phyloP scores from a whole-genome alignment of 805 yeast species.

The Zygosaccharomyces bisporus region DNA sequence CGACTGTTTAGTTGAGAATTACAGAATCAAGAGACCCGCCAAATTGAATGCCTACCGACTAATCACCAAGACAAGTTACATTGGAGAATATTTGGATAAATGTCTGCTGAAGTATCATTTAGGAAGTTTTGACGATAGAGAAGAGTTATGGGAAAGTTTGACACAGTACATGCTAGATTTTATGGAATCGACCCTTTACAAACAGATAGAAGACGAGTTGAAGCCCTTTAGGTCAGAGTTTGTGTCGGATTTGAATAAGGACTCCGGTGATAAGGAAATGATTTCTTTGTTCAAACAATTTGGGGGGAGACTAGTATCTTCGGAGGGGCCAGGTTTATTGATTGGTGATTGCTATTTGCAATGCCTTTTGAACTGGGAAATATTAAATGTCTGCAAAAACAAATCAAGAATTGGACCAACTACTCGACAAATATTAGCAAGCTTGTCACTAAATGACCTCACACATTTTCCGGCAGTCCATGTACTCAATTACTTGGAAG shows the following conservation, averaged over 20 bases:
- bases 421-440: slow-evolving; percentile 8
- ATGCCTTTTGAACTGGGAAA: slow-evolving; percentile 24
- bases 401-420: slow-evolving; percentile 5
- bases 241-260: not conserved
- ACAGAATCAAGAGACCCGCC: slow-evolving; percentile 2
- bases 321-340: slow-evolving; percentile 5
- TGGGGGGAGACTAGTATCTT: not conserved
- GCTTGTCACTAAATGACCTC: slow-evolving; percentile 20
- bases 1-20: slow-evolving; percentile 17
- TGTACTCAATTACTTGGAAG: slow-evolving; percentile 24
- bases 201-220: slow-evolving; percentile 1
- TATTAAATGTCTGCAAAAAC: slow-evolving; percentile 13
- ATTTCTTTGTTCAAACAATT: slow-evolving; percentile 11
- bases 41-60: slow-evolving; percentile 1
- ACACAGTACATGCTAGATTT: slow-evolving; percentile 8
- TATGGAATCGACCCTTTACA: slow-evolving; percentile 9
- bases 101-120: slow-evolving; percentile 17
- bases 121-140: slow-evolving; percentile 20
- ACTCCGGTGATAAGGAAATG: slow-evolving; percentile 13
- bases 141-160: slow-evolving; percentile 13
- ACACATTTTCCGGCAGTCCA: slow-evolving; percentile 29
- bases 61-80: slow-evolving; percentile 19
- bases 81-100: slow-evolving; percentile 19
- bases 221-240: slow-evolving; percentile 5
- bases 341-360: slow-evolving; percentile 21